These are phyloP conservation scores for Heterobasidion parviporum DNA, from an alignment of 1,284 basidiomycete species.

Conservation along the genomic window DNA sequence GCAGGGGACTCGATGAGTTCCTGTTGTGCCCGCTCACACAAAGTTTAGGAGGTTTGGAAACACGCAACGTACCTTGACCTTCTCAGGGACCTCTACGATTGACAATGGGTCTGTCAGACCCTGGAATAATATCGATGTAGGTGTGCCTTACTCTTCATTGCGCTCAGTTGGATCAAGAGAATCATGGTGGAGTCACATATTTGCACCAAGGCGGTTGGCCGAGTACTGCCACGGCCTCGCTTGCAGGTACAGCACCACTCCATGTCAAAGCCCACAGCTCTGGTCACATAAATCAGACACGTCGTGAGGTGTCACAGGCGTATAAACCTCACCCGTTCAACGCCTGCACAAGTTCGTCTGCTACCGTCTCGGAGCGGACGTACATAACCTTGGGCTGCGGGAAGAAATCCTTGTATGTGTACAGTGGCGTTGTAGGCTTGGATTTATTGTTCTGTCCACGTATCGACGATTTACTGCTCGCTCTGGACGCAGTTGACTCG, in stretches of 20 bases:
- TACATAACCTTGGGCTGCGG: conserved; percentile 32
- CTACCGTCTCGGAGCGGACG: conserved; percentile 31
- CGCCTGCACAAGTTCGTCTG: conserved; percentile 29
- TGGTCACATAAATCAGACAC: conserved; percentile 13
- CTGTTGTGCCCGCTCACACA: conserved; percentile 18
- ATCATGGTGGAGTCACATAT: conserved; percentile 38
- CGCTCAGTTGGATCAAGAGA: conserved; percentile 47
- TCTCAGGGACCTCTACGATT: conserved; percentile 30
- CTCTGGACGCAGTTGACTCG: conserved; percentile 1
- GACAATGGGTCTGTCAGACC: not conserved
- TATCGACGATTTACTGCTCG: not conserved
- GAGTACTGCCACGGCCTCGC: conserved; percentile 15
- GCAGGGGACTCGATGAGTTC: conserved; percentile 38
- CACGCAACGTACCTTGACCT: conserved; percentile 28
- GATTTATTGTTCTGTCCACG: not conserved
- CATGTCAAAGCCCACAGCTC: conserved; percentile 52
- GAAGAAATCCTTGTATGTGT: conserved; percentile 31
- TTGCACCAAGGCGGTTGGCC: conserved; percentile 45
- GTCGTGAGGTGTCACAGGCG: not conserved
- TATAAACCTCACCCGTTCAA: conserved; percentile 28
- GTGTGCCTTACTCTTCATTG: conserved; percentile 40
- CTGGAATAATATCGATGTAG: not conserved
- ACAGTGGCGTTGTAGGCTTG: conserved; percentile 18
- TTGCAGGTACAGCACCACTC: conserved; percentile 45
- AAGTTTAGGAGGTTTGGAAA: not conserved